Evolutionary conservation across 2,329 filamentous ascomycete genomes (phyloP), one percentile per base, ranked within the genome.

Genomic region (Escovopsis weberi): DNA sequence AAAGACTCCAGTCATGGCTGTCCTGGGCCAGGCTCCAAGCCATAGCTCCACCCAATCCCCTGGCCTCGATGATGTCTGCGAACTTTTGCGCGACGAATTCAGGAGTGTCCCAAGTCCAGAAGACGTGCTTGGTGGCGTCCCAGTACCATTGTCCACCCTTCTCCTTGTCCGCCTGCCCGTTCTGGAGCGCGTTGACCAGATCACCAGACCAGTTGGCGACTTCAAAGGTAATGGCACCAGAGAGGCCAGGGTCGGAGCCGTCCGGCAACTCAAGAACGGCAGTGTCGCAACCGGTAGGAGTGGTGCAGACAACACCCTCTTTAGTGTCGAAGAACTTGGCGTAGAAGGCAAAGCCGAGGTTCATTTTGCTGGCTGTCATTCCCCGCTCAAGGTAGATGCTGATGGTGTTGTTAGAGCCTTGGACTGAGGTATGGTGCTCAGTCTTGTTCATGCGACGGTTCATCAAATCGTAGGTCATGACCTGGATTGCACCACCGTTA

Each of bases 391-490:
- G 56, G 55, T 84, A 85, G 33, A 68, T 67, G 41, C 77, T 63
- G 53, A 85, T 57, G 1, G 72, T 62, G 4, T 69, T 62, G 2
- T 73, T 53, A 8, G 78, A 76, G 11, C 65, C 67, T 40, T 64
- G 51, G 23, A 82, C 61, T 6, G 76, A 75, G 9, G 70, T 73
- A 51, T 84, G 79, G 54, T 85, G 81, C 26, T 66, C 69, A 2
- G 80, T 85, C 18, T 67, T 57, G 40, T 64, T 73, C 55, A 84
- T 76, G n/a, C 82, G 73, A 10, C 81, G 76, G 60, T 83, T 84
- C 71, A 82, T 80, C 39, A 85, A 55, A 53, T 85, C 81, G 55
- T 85, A 85, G 8, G 72, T 69, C 80, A 84, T 84, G 48, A 85
- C 61, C 59, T 62, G 10, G 18, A 3, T 0, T 3, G 38, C 51